Conservation (phyloP, 306 rosid species). For the Casuarina glauca region DNA sequence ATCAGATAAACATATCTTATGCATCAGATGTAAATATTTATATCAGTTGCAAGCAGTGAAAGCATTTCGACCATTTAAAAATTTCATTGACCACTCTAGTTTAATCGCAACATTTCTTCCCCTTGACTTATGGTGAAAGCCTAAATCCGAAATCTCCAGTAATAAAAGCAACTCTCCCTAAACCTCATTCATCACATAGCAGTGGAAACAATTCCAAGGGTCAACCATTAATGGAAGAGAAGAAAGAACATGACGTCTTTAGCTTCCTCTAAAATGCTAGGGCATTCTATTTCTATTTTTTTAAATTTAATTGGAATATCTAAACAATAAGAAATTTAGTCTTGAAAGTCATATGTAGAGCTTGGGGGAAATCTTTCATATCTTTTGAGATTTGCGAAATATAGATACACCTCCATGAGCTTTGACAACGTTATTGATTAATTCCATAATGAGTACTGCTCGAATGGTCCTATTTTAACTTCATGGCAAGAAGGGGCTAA, state of each 20-base stretch:
- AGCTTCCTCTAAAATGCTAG: neutral
- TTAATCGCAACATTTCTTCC: neutral
- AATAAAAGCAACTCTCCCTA: neutral
- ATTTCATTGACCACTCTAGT: neutral
- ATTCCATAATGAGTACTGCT: too few relatives aligned
- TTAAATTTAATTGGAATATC: too few relatives aligned
- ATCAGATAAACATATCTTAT: conserved; percentile 24
- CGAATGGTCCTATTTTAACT: too few relatives aligned
- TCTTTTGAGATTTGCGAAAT: neutral
- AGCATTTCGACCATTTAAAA: neutral
- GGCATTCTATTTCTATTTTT: neutral
- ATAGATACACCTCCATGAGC: neutral
- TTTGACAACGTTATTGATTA: neutral
- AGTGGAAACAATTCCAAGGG: neutral
- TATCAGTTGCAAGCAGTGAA: neutral
- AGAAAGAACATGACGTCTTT: neutral
- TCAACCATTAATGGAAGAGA: neutral
- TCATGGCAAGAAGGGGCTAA: too few relatives aligned
- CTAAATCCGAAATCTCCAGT: neutral
- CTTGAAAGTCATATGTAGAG: too few relatives aligned
- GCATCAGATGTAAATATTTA: neutral
- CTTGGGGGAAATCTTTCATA: too few relatives aligned
- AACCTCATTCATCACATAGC: neutral
- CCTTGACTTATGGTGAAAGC: neutral
- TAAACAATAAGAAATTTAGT: too few relatives aligned